A percentile compares a stretch with the other conserved stretches of the same genome.
phyloP scores from a whole-genome alignment of 495 filamentous ascomycete genomes.

The Daldinia loculata region DNA sequence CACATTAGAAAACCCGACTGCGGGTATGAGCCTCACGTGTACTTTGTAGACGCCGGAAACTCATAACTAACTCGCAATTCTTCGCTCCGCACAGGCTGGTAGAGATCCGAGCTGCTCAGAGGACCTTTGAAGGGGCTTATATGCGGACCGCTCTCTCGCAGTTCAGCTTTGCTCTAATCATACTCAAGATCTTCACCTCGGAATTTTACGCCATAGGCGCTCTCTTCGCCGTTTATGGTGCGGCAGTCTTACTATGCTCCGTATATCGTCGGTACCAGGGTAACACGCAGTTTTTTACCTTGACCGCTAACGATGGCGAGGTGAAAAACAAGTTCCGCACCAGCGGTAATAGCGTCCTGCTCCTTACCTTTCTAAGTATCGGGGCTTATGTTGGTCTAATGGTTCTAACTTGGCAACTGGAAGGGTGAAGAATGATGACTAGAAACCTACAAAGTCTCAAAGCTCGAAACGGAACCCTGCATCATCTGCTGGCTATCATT shows the following conservation, averaged over 20 bases:
- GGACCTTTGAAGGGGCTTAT: slow-evolving; percentile 98
- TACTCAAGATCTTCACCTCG: slow-evolving; percentile 94
- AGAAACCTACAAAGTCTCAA: not conserved
- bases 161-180: slow-evolving; percentile 92
- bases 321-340: slow-evolving; percentile 82
- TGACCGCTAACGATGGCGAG: slow-evolving; percentile 66
- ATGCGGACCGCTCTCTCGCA: slow-evolving; percentile 91
- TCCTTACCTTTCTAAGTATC: slow-evolving; percentile 82
- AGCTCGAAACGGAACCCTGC: not conserved
- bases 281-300: slow-evolving; percentile 91
- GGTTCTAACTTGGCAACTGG: slow-evolving; percentile 72
- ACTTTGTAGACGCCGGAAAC: not conserved
- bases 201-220: slow-evolving; percentile 96
- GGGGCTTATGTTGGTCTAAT: slow-evolving; percentile 83
- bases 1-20: slow-evolving; percentile 3
- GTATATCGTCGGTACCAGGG: slow-evolving; percentile 86
- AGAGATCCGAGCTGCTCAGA: slow-evolving; percentile 91
- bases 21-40: too few relatives aligned
- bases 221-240: slow-evolving; percentile 89
- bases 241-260: slow-evolving; percentile 80
- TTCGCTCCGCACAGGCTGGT: slow-evolving; percentile 65
- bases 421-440: slow-evolving; percentile 27
- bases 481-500: not conserved
- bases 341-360: slow-evolving; percentile 82
- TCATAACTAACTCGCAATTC: slow-evolving; percentile 19